Evolutionary conservation across 2,329 filamentous ascomycete genomes (phyloP), one percentile per base, ranked within the genome.

Genomic region (Botrytis fragariae): DNA sequence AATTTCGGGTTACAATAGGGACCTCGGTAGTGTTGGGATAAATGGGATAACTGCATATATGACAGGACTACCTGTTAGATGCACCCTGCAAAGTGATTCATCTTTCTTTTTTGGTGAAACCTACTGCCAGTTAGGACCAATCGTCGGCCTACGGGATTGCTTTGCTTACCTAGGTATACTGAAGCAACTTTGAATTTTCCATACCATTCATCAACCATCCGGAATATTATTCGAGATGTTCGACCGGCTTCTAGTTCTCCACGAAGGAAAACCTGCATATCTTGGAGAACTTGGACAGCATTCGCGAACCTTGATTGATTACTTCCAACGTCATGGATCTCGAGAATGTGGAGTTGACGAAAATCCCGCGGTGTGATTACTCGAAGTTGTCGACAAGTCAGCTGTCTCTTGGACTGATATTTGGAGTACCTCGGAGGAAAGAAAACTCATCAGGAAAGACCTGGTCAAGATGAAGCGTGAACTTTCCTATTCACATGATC

Each of bases 141-240:
- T 22, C 44, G 9, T 45, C 9, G 20, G 44, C 20, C 2, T 45
- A 3, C 22, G 44, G 20, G 20, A 45, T 45, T 8, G 44, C 44
- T 45, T 45, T 45, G 20, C 44, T 45, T 45, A 45, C 44, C 18
- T 45, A 45, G 18, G 44, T 20, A 45, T 45, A 45, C 44, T 45
- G 18, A 45, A 45, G 44, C 18, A 45, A 45, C 44, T 20, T 45
- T 45, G 44, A 45, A 45, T 9, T 45, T 45, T 45, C 44, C 44
- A 45, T 84, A 97, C 95, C 4, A 97, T 98, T 75, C 95, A 98
- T 81, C 95, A 98, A 82, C 94, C 95, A 14, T 96, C 93, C 16
- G 93, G 94, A 48, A 93, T 96, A 87, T 86, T 97, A 72, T 97
- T 97, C 85, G 93, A 97, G 82, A 91, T 92, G 72, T 98, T 96